Evolutionary conservation across 192 early-diverging fungal genomes (phyloP), one percentile per base, ranked within the genome.

Genomic region (Backusella mclennaniae): DNA sequence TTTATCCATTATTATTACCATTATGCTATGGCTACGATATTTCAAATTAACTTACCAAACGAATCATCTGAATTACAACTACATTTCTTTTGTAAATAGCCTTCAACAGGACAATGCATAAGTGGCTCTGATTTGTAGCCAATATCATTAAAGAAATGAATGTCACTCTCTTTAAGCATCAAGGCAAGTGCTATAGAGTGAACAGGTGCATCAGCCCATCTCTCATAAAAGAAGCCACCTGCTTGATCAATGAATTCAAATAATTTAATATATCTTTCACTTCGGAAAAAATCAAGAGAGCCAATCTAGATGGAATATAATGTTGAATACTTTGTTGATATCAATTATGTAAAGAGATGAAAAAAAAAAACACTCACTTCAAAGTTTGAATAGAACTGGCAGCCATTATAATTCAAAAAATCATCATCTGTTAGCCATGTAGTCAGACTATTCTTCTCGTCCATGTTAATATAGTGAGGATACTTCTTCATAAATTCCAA

Each of bases 331-430:
- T 19, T 52, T 17, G 31, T 75, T 70, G 14, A 69, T 2, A 21
- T 26, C 2, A 31, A 53, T 66, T 21, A 31, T 76, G 38, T 9
- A 38, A 38, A 38, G 38, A 38, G 31, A 31, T 31, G 31, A 8
- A 42, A 12, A 42, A 44, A 36, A 35, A 59, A 38, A 11, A 44
- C 38, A 33, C 73, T 56, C 67, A 80, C 75, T 29, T 82, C 92
- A 84, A 94, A 94, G 76, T 93, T 94, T 75, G 86, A 88, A 90
- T 92, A 92, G 44, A 92, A 93, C 71, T 93, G 91, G 76, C 92
- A 93, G 63, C 78, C 59, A 80, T 93, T 92, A 84, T 92, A 92
- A 70, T 75, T 77, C 66, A 87, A 79, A 36, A 69, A 70, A 11
- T 56, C 71, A 38, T 89, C 81, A 76, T 88, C 82, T 72, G 83